phyloP scores from a whole-genome alignment of 1,139 yeast species.

The Ogataea hybrid region DNA sequence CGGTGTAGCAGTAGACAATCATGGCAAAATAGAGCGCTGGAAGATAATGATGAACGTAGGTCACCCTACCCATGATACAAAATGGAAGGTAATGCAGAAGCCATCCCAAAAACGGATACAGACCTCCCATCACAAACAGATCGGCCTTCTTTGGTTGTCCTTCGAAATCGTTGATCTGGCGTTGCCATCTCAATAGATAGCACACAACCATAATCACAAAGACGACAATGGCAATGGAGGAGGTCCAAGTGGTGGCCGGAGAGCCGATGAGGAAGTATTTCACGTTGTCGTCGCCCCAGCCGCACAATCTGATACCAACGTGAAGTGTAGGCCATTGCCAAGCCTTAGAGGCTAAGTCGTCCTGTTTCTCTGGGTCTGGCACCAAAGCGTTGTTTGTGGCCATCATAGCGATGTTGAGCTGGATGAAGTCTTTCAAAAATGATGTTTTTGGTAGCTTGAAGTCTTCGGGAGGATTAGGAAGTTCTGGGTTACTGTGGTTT shows the following conservation, averaged over 20 bases:
- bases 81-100: conserved; percentile 89
- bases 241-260: conserved; percentile 94
- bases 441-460: conserved; percentile 80
- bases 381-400: conserved; percentile 95
- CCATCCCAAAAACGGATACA: conserved; percentile 94
- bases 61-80: conserved; percentile 93
- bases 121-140: conserved; percentile 71
- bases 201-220: conserved; percentile 57
- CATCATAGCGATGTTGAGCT: conserved; percentile 97
- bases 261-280: conserved; percentile 91
- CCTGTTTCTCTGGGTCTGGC: conserved; percentile 90
- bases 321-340: conserved; percentile 99
- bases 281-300: conserved; percentile 80
- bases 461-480: conserved; percentile 71
- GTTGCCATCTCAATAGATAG: conserved; percentile 86
- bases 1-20: conserved; percentile 70
- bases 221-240: conserved; percentile 63
- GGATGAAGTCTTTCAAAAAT: conserved; percentile 86
- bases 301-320: conserved; percentile 92
- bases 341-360: conserved; percentile 84
- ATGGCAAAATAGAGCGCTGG: conserved; percentile 97
- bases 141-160: conserved; percentile 37
- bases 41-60: conserved; percentile 94
- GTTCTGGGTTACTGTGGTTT: conserved; percentile 68
- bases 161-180: conserved; percentile 73